These are phyloP conservation scores for Alnus rubra DNA, from an alignment of 306 rosid genomes.

Conservation along the genomic window DNA sequence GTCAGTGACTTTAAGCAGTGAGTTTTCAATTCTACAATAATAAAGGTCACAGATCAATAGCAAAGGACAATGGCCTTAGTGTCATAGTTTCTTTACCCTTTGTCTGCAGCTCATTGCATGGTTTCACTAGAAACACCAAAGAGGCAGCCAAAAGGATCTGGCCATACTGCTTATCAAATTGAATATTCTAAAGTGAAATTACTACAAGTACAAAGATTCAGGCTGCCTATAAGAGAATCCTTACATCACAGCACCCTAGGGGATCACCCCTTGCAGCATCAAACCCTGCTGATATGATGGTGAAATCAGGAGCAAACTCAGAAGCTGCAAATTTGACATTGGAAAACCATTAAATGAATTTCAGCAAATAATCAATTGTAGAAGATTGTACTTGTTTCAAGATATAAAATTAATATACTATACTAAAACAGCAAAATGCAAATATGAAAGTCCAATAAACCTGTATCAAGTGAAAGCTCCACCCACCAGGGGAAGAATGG, in stretches of 20 bases:
- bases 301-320: conserved; percentile 84
- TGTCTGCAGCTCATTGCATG: conserved; percentile 23
- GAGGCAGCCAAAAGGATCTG: neutral
- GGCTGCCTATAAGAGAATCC: conserved; percentile 16
- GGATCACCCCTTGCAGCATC: conserved; percentile 99
- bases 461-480: conserved; percentile 4
- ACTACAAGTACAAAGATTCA: neutral
- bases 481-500: neutral
- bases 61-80: neutral
- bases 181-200: conserved; percentile 2
- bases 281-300: conserved; percentile 97
- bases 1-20: neutral
- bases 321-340: conserved; percentile 63
- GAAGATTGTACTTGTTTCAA: conserved; percentile 12
- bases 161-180: conserved; percentile 1
- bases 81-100: conserved; percentile 15
- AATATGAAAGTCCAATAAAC: neutral
- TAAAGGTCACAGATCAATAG: conserved; percentile 8
- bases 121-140: conserved; percentile 4
- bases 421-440: conserved; percentile 1
- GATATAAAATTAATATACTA: neutral
- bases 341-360: conserved; percentile 19
- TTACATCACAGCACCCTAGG: conserved; percentile 94
- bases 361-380: conserved; percentile 6
- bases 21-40: conserved; percentile 8